These are phyloP conservation scores for Epichloe baconii DNA, from an alignment of 2,329 filamentous ascomycete species.

Conservation along the genomic window DNA sequence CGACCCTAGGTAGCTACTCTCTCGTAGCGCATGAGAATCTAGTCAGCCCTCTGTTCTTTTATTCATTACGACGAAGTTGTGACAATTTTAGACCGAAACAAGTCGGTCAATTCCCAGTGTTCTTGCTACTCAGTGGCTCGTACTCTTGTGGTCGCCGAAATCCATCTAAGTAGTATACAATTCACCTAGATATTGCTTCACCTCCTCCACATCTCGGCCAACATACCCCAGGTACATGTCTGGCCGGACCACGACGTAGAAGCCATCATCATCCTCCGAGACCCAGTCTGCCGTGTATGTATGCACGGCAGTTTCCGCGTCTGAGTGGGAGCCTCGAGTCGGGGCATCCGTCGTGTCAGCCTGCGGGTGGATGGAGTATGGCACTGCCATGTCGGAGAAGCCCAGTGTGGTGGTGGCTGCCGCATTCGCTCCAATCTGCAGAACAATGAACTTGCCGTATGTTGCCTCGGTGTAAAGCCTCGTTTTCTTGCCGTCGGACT, in stretches of 20 bases:
- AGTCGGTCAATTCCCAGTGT: too few relatives aligned
- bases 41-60: too few relatives aligned
- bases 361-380: neutral
- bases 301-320: neutral
- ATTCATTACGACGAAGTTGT: too few relatives aligned
- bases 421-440: slow-evolving; percentile 10
- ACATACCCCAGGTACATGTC: slow-evolving; percentile 29
- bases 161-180: slow-evolving; percentile 6
- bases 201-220: slow-evolving; percentile 13
- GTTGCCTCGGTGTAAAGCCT: slow-evolving; percentile 19
- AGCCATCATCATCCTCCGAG: slow-evolving; percentile 13
- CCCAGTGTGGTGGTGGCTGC: slow-evolving; percentile 1
- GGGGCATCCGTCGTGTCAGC: neutral
- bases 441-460: slow-evolving; percentile 20
- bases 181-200: slow-evolving; percentile 15
- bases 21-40: too few relatives aligned
- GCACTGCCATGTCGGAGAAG: slow-evolving; percentile 5
- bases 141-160: too few relatives aligned
- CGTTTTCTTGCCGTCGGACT: slow-evolving; percentile 7
- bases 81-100: too few relatives aligned
- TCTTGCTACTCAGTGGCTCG: too few relatives aligned
- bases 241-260: slow-evolving; percentile 23
- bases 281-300: slow-evolving; percentile 20
- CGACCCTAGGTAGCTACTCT: too few relatives aligned
- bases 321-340: neutral